These are phyloP conservation scores for Phoma herbarum DNA, from an alignment of 2,329 filamentous ascomycete species.

Conservation along the genomic window DNA sequence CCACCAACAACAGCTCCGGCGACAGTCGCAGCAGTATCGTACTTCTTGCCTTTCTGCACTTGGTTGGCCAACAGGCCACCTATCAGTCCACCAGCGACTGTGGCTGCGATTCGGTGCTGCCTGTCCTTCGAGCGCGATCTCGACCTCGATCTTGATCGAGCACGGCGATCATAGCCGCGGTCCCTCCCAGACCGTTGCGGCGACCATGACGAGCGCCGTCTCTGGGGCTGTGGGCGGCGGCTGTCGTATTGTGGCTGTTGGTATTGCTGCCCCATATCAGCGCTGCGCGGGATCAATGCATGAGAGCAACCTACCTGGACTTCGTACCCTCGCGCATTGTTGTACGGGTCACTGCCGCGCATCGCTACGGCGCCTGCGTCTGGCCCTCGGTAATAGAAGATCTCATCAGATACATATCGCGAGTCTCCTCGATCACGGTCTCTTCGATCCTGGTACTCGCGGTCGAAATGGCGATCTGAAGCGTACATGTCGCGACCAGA, in stretches of 20 bases:
- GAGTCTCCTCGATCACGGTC: constrained; percentile 20
- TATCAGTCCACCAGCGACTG: constrained; percentile 45
- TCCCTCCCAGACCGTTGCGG: constrained; percentile 34
- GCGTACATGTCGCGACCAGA: constrained; percentile 32
- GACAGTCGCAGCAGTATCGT: constrained; percentile 43
- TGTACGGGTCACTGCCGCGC: constrained; percentile 24
- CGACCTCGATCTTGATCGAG: constrained; percentile 20
- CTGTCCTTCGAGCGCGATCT: constrained; percentile 34
- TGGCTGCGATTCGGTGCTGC: constrained; percentile 37
- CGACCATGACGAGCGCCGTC: constrained; percentile 41
- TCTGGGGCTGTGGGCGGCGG: constrained; percentile 29
- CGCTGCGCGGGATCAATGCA: not conserved
- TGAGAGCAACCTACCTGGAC: constrained; percentile 26
- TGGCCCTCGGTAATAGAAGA: constrained; percentile 25
- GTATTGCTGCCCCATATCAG: constrained; percentile 23
- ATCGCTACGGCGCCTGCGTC: constrained; percentile 27
- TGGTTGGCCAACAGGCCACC: constrained; percentile 45
- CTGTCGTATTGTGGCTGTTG: constrained; percentile 17
- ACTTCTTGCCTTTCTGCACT: constrained; percentile 37
- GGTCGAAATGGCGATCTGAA: constrained; percentile 23
- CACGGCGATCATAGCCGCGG: constrained; percentile 25
- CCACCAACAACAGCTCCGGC: constrained; percentile 49
- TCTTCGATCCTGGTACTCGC: constrained; percentile 20
- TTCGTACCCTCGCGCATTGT: constrained; percentile 23
- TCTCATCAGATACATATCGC: constrained; percentile 30